phyloP scores from a whole-genome alignment of 768 basidiomycete genomes.

The Lactarius evosmus region DNA sequence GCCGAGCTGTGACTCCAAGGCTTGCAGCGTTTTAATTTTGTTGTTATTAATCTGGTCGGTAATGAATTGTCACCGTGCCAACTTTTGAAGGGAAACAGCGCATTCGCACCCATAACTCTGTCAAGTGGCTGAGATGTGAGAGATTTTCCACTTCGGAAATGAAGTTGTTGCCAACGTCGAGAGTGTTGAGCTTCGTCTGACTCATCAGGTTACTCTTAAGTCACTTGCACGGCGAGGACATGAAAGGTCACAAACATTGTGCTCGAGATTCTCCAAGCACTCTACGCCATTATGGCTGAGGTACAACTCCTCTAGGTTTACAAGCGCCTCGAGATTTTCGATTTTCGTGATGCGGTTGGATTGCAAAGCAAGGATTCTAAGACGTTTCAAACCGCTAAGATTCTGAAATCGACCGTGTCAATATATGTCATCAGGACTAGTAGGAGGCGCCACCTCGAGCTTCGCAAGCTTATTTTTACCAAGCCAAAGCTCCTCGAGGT shows the following conservation, averaged over 20 bases:
- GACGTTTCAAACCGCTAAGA: slow-evolving; percentile 60
- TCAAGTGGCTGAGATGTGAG: slow-evolving; percentile 69
- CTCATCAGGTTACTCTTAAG: not conserved
- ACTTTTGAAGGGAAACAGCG: not conserved
- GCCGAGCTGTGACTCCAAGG: slow-evolving; percentile 64
- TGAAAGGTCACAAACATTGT: slow-evolving; percentile 55
- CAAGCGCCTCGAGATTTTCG: slow-evolving; percentile 72
- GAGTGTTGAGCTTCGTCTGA: slow-evolving; percentile 67
- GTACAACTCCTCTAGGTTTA: slow-evolving; percentile 83
- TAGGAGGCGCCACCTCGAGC: slow-evolving; percentile 59
- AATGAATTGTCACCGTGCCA: not conserved
- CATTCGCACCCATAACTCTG: slow-evolving; percentile 86
- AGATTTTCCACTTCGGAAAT: slow-evolving; percentile 77
- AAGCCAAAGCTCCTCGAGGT: slow-evolving; percentile 91
- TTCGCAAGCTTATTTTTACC: slow-evolving; percentile 96
- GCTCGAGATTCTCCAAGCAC: slow-evolving; percentile 77
- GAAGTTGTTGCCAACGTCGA: slow-evolving; percentile 88
- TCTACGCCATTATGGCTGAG: slow-evolving; percentile 91
- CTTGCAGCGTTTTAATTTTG: slow-evolving; percentile 65
- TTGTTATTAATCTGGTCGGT: slow-evolving; percentile 80
- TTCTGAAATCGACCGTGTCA: slow-evolving; percentile 46
- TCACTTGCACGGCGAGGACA: not conserved
- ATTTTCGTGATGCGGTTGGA: slow-evolving; percentile 91
- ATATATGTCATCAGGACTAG: not conserved
- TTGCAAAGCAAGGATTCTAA: slow-evolving; percentile 86